A percentile compares a stretch with the other conserved stretches of the same genome.
These are phyloP conservation scores for Phaeosphaeria sp. DNA, from an alignment of 2,329 filamentous ascomycete genomes.

Conservation along the genomic window DNA sequence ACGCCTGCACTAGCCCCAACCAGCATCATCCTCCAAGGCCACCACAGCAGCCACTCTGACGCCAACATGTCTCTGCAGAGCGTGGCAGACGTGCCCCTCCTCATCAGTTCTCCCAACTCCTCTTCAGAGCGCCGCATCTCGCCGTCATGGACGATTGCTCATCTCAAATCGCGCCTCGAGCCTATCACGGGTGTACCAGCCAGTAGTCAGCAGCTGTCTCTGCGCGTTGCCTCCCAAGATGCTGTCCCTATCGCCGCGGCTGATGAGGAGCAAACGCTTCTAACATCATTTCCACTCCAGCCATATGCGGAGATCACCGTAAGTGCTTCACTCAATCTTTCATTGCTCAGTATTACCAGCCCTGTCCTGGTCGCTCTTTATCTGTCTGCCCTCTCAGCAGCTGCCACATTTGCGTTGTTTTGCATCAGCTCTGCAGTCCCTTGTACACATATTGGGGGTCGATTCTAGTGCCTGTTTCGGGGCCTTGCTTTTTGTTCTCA, in stretches of 20 bases:
- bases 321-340: constrained; percentile 54
- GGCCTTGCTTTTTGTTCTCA: constrained; percentile 9
- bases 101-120: constrained; percentile 76
- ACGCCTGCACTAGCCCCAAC: constrained; percentile 17
- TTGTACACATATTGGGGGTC: constrained; percentile 7
- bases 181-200: constrained; percentile 92
- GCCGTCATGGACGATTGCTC: constrained; percentile 86
- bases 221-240: constrained; percentile 71
- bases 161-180: constrained; percentile 87
- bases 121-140: constrained; percentile 90
- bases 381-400: constrained; percentile 31
- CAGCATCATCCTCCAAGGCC: neutral
- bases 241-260: constrained; percentile 70
- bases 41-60: constrained; percentile 7
- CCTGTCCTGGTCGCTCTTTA: constrained; percentile 17
- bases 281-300: constrained; percentile 71
- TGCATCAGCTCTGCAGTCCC: constrained; percentile 15
- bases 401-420: constrained; percentile 38
- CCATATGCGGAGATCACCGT: constrained; percentile 82
- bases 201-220: constrained; percentile 74
- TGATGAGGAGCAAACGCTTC: constrained; percentile 74
- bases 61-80: constrained; percentile 43
- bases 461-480: constrained; percentile 13
- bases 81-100: constrained; percentile 77
- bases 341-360: constrained; percentile 21